A percentile compares a stretch with the other conserved stretches of the same genome.
Evolutionary conservation across 345 rosid species (phyloP).

Genomic region (Carallia pectinifolia): DNA sequence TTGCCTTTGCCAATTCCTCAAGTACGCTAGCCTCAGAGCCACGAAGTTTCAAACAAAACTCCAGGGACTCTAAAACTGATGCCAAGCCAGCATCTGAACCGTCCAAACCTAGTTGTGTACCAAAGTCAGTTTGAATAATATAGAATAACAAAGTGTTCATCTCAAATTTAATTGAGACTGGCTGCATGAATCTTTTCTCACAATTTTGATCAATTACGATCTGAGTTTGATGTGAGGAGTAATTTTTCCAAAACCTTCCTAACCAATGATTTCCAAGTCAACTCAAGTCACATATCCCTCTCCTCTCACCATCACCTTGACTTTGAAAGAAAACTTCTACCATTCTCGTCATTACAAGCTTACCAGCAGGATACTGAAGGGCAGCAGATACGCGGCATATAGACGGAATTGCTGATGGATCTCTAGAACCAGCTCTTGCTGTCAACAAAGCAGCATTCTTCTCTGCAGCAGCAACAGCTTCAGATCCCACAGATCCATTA

Average conservation of each 20-base stretch:
- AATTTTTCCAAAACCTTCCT: too few relatives aligned
- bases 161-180: neutral
- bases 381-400: constrained; percentile 95
- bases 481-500: constrained; percentile 87
- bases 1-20: constrained; percentile 88
- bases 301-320: neutral
- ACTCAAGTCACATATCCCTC: too few relatives aligned
- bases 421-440: constrained; percentile 98
- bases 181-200: too few relatives aligned
- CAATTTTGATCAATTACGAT: too few relatives aligned
- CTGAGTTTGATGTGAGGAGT: too few relatives aligned
- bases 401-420: constrained; percentile 98
- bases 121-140: neutral
- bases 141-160: neutral
- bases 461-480: constrained; percentile 85
- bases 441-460: constrained; percentile 90
- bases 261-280: too few relatives aligned
- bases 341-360: constrained; percentile 17
- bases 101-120: constrained; percentile 58
- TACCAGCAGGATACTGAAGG: constrained; percentile 92
- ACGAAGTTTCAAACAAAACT: constrained; percentile 81
- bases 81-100: constrained; percentile 92
- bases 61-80: constrained; percentile 80
- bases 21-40: constrained; percentile 91
- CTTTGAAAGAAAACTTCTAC: neutral